phyloP scores from a whole-genome alignment of 2,329 filamentous ascomycete species.

The Cucurbitaria berberidis region DNA sequence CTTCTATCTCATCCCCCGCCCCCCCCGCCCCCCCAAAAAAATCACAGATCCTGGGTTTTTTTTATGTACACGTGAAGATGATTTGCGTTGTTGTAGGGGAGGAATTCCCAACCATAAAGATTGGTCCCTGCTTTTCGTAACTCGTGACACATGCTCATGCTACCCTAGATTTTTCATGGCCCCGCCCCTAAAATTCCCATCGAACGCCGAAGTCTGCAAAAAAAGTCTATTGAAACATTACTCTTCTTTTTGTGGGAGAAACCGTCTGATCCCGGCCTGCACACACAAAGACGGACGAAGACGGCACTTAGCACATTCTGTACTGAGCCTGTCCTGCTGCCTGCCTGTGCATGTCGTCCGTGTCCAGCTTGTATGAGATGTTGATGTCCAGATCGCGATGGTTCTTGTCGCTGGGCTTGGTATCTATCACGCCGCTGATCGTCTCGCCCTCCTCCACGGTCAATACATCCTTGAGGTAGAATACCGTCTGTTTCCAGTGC shows the following conservation, averaged over 20 bases:
- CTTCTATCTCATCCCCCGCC: too few species aligned
- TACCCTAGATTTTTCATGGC: constrained; percentile 38
- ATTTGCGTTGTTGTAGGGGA: constrained; percentile 46
- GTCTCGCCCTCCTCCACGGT: constrained; percentile 89
- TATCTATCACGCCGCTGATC: constrained; percentile 74
- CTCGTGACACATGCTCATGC: constrained; percentile 35
- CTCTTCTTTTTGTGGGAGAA: background rate
- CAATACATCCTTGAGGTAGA: constrained; percentile 92
- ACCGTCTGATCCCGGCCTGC: background rate
- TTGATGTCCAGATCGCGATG: constrained; percentile 91
- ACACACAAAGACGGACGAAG: background rate
- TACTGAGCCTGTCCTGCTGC: constrained; percentile 77
- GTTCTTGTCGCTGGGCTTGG: constrained; percentile 93
- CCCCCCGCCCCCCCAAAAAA: too few species aligned
- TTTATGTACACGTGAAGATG: too few species aligned
- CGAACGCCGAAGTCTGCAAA: constrained; percentile 22
- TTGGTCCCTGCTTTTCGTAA: constrained; percentile 46
- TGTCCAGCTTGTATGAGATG: constrained; percentile 81
- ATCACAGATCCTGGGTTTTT: too few species aligned
- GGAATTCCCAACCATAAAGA: constrained; percentile 44
- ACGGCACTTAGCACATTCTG: constrained; percentile 62
- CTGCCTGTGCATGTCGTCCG: constrained; percentile 72
- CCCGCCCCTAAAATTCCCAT: constrained; percentile 2
- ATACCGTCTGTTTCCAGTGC: constrained; percentile 99
- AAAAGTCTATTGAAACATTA: constrained; percentile 21